phyloP scores from a whole-genome alignment of 768 basidiomycete species.

The Kwoniella dejecticola region DNA sequence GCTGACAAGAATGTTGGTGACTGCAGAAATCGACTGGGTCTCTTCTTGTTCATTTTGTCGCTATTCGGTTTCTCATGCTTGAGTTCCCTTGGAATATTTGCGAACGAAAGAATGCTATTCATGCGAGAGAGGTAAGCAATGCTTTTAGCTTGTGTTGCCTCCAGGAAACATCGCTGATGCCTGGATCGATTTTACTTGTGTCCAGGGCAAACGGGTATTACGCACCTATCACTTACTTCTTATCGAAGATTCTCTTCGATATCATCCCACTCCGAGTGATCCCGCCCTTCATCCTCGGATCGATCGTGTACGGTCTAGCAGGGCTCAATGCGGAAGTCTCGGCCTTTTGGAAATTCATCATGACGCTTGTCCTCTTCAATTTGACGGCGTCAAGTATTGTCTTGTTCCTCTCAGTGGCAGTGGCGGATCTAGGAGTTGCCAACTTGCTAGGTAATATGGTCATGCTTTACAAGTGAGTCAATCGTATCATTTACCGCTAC shows the following conservation, averaged over 20 bases:
- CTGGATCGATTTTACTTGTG: too few species aligned
- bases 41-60: constrained; percentile 97
- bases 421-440: constrained; percentile 82
- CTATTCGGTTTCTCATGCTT: constrained; percentile 96
- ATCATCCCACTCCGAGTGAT: constrained; percentile 91
- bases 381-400: constrained; percentile 91
- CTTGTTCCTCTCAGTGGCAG: constrained; percentile 83
- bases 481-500: neutral
- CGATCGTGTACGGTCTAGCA: constrained; percentile 91
- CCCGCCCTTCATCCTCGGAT: constrained; percentile 91
- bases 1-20: too few species aligned
- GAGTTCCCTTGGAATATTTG: constrained; percentile 88
- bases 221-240: constrained; percentile 92
- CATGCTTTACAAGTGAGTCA: constrained; percentile 94
- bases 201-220: constrained; percentile 99
- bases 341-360: constrained; percentile 97
- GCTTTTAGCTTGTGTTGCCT: neutral
- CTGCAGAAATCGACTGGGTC: constrained; percentile 61
- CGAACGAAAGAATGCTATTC: constrained; percentile 92
- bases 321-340: constrained; percentile 88
- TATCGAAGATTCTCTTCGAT: constrained; percentile 93
- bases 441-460: constrained; percentile 91
- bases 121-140: constrained; percentile 86
- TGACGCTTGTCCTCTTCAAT: constrained; percentile 94
- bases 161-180: too few species aligned